These are phyloP conservation scores for Trichoderma lentiforme DNA, from an alignment of 2,329 filamentous ascomycete species.

Conservation along the genomic window DNA sequence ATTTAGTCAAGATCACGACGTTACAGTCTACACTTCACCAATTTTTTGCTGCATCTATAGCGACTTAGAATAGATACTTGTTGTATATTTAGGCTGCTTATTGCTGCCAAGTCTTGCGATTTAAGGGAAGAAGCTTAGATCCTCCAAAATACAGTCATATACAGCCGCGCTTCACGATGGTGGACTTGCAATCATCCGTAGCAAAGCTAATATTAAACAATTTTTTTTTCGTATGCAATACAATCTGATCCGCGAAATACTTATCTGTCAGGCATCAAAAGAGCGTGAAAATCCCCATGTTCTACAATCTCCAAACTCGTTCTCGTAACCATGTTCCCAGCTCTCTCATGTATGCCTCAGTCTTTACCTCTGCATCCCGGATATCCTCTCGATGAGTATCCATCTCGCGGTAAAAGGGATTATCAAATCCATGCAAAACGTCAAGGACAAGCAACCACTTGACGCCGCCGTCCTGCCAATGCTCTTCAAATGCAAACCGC, in stretches of 20 bases:
- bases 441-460: neutral
- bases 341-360: neutral
- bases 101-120: neutral
- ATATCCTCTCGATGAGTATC: neutral
- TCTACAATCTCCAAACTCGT: neutral
- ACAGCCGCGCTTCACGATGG: neutral
- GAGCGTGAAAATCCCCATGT: neutral
- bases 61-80: neutral
- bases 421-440: neutral
- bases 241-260: neutral
- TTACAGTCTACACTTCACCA: neutral
- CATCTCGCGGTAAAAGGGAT: neutral
- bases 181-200: neutral
- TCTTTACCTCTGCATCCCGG: neutral
- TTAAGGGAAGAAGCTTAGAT: neutral
- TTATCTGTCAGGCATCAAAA: neutral
- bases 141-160: neutral
- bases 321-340: neutral
- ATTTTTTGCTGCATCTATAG: neutral
- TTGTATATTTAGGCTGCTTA: neutral
- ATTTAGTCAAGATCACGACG: neutral
- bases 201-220: neutral
- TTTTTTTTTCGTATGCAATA: neutral
- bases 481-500: neutral
- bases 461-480: neutral